phyloP scores from a whole-genome alignment of 129 eudicot genomes.

The Flaveria bidentis region DNA sequence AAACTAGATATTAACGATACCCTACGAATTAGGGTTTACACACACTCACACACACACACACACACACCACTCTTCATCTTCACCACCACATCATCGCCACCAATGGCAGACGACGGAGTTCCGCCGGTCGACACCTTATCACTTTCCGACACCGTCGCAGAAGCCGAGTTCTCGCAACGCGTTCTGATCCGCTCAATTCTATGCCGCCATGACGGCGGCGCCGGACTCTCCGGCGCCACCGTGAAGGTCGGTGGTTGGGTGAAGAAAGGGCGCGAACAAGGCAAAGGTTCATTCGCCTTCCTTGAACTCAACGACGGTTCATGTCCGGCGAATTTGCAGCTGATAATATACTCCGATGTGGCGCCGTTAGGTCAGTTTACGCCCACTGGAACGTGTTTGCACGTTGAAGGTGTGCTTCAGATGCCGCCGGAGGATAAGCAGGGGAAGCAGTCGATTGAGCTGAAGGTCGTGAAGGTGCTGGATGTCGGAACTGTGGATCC shows the following conservation, averaged over 20 bases:
- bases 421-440: slow-evolving; percentile 71
- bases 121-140: slow-evolving; percentile 39
- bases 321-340: slow-evolving; percentile 80
- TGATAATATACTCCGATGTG: slow-evolving; percentile 53
- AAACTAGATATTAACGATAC: background rate
- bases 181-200: slow-evolving; percentile 64
- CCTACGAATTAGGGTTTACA: slow-evolving; percentile 21
- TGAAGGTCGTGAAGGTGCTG: slow-evolving; percentile 53
- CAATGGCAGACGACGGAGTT: slow-evolving; percentile 41
- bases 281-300: slow-evolving; percentile 71
- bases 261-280: slow-evolving; percentile 80
- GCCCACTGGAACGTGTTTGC: slow-evolving; percentile 74
- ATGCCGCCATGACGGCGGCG: slow-evolving; percentile 72
- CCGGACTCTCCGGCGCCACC: slow-evolving; percentile 56
- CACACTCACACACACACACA: background rate
- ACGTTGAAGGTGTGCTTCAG: slow-evolving; percentile 66
- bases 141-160: slow-evolving; percentile 38
- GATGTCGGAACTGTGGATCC: slow-evolving; percentile 69
- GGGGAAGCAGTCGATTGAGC: slow-evolving; percentile 67
- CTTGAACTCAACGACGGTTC: slow-evolving; percentile 89
- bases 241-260: slow-evolving; percentile 93
- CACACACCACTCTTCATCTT: background rate
- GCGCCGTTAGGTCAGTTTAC: slow-evolving; percentile 49
- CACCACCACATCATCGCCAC: background rate
- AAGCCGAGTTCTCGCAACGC: slow-evolving; percentile 69